Conservation (phyloP, 2,329 filamentous ascomycete genomes). For the Phaeosphaeriaceae sp. region DNA sequence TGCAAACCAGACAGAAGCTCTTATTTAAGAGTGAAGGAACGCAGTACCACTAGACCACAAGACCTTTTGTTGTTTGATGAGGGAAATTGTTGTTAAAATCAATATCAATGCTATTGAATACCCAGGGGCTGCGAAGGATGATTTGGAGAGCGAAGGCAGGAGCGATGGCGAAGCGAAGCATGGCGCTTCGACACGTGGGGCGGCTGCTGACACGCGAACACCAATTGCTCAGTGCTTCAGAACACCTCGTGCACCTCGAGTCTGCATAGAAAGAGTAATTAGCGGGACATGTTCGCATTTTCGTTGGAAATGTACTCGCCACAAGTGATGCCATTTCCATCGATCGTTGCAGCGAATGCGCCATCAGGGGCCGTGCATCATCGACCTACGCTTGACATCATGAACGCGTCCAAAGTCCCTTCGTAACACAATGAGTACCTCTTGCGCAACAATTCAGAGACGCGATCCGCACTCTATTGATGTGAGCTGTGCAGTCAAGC, state of each 20-base stretch:
- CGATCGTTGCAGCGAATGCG: constrained; percentile 10
- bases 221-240: not conserved
- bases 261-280: not conserved
- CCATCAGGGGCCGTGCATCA: constrained; percentile 10
- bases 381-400: constrained; percentile 5
- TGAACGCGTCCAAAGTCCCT: constrained; percentile 6
- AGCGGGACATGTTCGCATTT: no score
- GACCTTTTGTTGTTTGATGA: no score
- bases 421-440: not conserved
- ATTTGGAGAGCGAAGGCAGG: not conserved
- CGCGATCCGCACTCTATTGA: not conserved
- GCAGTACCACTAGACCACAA: no score
- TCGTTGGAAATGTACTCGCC: not conserved
- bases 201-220: not conserved
- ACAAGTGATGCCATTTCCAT: not conserved
- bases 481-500: not conserved
- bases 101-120: no score
- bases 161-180: not conserved
- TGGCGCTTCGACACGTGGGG: not conserved
- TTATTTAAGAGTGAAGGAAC: no score
- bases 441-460: not conserved
- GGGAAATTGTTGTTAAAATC: no score
- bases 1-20: no score
- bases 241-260: not conserved
- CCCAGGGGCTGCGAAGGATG: no score